phyloP scores from a whole-genome alignment of 2,329 filamentous ascomycete genomes.

The Celoporthe dispersa region DNA sequence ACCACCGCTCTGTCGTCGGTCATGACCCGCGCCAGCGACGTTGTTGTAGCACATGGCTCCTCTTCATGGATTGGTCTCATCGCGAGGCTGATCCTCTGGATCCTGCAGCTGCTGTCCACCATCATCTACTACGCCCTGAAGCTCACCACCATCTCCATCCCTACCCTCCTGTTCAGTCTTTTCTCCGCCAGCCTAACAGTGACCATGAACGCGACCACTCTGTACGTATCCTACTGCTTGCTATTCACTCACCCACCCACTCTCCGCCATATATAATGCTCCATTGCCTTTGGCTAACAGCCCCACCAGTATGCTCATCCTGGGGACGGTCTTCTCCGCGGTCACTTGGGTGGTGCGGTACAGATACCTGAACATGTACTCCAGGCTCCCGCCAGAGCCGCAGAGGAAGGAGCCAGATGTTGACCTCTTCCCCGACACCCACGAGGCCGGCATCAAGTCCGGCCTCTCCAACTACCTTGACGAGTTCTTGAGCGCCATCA shows the following conservation, averaged over 20 bases:
- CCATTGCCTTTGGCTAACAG: slow-evolving; percentile 29
- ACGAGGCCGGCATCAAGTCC: slow-evolving; percentile 87
- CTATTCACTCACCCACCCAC: slow-evolving; percentile 9
- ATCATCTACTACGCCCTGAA: slow-evolving; percentile 80
- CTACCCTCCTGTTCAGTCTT: slow-evolving; percentile 85
- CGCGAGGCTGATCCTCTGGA: slow-evolving; percentile 57
- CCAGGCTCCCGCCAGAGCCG: slow-evolving; percentile 88
- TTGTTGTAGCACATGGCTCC: slow-evolving; percentile 44
- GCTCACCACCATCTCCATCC: slow-evolving; percentile 85
- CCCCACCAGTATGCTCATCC: slow-evolving; percentile 69
- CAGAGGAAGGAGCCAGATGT: slow-evolving; percentile 95
- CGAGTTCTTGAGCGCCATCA: slow-evolving; percentile 97
- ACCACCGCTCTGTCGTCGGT: slow-evolving; percentile 42
- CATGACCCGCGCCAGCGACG: slow-evolving; percentile 44
- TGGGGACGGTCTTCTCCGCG: slow-evolving; percentile 77
- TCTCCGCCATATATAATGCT: not conserved
- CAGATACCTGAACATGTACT: slow-evolving; percentile 96
- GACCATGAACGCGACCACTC: slow-evolving; percentile 97
- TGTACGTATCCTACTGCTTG: slow-evolving; percentile 59
- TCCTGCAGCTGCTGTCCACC: slow-evolving; percentile 60
- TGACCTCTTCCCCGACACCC: slow-evolving; percentile 91
- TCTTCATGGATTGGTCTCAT: slow-evolving; percentile 63
- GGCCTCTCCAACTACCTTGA: slow-evolving; percentile 96
- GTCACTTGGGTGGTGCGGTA: slow-evolving; percentile 94
- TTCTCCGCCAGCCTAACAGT: slow-evolving; percentile 94